A percentile compares a stretch with the other conserved stretches of the same genome.
These are phyloP conservation scores for Cyberlindnera veronae DNA, from an alignment of 805 yeast genomes.

Conservation along the genomic window DNA sequence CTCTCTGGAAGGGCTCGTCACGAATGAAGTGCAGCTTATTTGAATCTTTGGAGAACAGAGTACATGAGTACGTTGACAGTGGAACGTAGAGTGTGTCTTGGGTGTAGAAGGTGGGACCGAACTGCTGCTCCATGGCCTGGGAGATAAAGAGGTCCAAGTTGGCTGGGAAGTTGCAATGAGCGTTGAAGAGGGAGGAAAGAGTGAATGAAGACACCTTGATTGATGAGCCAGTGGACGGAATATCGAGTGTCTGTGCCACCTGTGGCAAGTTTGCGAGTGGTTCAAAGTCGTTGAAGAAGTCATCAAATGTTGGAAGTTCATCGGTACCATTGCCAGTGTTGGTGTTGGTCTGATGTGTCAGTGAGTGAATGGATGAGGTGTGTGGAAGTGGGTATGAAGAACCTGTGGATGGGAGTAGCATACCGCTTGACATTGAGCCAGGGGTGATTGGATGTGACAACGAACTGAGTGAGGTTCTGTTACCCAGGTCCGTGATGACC, in stretches of 20 bases:
- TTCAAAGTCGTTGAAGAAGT: constrained; percentile 26
- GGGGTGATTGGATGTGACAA: background rate
- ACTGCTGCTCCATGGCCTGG: constrained; percentile 17
- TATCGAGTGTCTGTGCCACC: constrained; percentile 10
- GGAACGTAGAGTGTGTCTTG: constrained; percentile 24
- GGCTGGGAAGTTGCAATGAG: constrained; percentile 21
- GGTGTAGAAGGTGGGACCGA: constrained; percentile 14
- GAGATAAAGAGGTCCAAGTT: constrained; percentile 23
- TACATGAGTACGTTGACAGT: constrained; percentile 22
- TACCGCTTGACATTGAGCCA: background rate
- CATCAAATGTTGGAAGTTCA: constrained; percentile 21
- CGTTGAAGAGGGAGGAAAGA: constrained; percentile 17
- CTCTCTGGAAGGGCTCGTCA: constrained; percentile 17
- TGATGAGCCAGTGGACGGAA: constrained; percentile 19
- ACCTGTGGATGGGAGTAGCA: background rate
- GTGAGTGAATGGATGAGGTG: constrained; percentile 2
- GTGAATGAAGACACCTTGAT: constrained; percentile 18
- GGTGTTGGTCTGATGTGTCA: background rate
- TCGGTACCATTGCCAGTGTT: background rate
- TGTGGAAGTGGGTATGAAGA: constrained; percentile 12
- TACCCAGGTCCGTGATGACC: background rate
- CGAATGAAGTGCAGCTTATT: constrained; percentile 18
- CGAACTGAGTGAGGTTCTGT: background rate
- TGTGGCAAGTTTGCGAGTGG: constrained; percentile 18
- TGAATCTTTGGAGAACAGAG: constrained; percentile 24